These are phyloP conservation scores for Monosporascus ibericus DNA, from an alignment of 2,329 filamentous ascomycete genomes.

Conservation along the genomic window DNA sequence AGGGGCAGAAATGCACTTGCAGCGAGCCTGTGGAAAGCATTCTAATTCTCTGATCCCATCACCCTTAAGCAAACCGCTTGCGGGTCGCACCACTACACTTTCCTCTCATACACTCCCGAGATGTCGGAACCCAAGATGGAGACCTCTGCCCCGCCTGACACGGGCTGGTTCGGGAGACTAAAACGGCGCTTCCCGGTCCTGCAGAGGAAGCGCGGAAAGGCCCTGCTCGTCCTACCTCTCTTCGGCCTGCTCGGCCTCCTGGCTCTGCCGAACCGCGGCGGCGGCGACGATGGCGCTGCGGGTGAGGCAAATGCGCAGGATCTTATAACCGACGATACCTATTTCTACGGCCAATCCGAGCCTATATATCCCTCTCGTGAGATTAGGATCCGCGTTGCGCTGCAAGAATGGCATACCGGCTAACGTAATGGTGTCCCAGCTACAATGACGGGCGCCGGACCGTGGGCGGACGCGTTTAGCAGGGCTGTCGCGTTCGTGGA, in stretches of 20 bases:
- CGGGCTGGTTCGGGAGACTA: constrained; percentile 12
- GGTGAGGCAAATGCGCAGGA: constrained; percentile 6
- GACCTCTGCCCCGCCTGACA: constrained; percentile 1
- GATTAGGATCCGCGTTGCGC: constrained; percentile 12
- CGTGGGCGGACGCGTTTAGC: constrained; percentile 61
- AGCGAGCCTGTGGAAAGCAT: neutral
- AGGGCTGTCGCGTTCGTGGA: constrained; percentile 65
- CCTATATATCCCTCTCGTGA: constrained; percentile 46
- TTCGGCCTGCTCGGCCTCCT: constrained; percentile 25
- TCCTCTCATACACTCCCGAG: neutral
- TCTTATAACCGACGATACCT: constrained; percentile 33
- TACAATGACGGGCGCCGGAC: constrained; percentile 51
- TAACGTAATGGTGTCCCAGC: constrained; percentile 24
- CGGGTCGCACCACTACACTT: too few species aligned
- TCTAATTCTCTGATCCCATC: neutral
- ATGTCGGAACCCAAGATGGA: neutral
- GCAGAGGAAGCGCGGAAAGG: constrained; percentile 19
- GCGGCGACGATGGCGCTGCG: constrained; percentile 1
- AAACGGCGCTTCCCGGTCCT: constrained; percentile 21
- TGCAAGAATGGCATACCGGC: constrained; percentile 1
- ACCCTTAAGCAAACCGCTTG: too few species aligned
- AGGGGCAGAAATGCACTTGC: too few species aligned
- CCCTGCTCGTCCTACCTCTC: constrained; percentile 21
- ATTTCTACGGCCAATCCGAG: constrained; percentile 45
- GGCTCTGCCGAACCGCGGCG: constrained; percentile 19